phyloP scores from a whole-genome alignment of 805 yeast genomes.

The Nadsonia fulvescens region DNA sequence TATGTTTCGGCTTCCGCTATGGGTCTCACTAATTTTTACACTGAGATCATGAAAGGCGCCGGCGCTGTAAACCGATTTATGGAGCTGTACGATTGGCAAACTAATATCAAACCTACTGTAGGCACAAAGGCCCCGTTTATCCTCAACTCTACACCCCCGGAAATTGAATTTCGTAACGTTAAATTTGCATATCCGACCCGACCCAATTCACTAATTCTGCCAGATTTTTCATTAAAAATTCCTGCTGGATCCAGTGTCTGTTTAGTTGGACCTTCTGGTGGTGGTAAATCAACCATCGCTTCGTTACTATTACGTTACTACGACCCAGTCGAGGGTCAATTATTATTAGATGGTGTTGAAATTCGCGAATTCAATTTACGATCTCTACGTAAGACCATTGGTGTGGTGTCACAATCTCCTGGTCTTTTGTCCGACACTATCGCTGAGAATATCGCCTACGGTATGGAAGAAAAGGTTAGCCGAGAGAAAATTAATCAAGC shows the following conservation, averaged over 20 bases:
- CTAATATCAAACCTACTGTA: constrained; percentile 44
- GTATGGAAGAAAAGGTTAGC: constrained; percentile 47
- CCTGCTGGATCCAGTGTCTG: constrained; percentile 88
- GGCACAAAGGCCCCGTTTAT: too few relatives aligned
- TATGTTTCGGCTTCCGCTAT: constrained; percentile 86
- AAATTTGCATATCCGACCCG: constrained; percentile 72
- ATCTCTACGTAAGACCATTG: constrained; percentile 56
- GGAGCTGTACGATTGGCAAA: constrained; percentile 64
- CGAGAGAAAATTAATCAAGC: constrained; percentile 30
- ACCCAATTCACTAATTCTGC: too few relatives aligned
- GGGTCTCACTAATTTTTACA: constrained; percentile 77
- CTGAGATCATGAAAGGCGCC: constrained; percentile 90
- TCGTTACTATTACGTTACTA: constrained; percentile 78
- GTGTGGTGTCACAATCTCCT: constrained; percentile 92
- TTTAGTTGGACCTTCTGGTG: constrained; percentile 89
- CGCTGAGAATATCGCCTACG: constrained; percentile 74
- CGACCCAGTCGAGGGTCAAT: constrained; percentile 56
- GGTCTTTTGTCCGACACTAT: constrained; percentile 82
- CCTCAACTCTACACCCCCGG: constrained; percentile 19
- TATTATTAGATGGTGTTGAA: constrained; percentile 72
- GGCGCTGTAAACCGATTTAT: constrained; percentile 88
- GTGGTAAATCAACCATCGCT: constrained; percentile 84
- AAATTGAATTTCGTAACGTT: constrained; percentile 43
- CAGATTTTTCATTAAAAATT: too few relatives aligned
- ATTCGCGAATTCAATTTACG: constrained; percentile 54